Percentiles rank a stretch among this genome's conserved stretches.
phyloP scores from a whole-genome alignment of 75 land plant genomes.

The Selaginella tamariscina region DNA sequence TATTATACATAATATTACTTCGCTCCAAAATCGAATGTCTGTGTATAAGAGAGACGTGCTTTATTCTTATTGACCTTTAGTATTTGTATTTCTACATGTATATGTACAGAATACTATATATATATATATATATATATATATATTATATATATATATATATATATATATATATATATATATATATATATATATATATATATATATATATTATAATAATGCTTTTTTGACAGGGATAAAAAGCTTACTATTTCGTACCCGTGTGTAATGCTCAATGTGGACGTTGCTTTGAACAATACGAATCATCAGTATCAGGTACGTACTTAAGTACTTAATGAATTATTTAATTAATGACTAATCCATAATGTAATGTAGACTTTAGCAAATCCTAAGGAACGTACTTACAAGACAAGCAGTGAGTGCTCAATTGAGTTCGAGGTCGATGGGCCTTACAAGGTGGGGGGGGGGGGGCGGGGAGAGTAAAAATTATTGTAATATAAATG shows the following conservation, averaged over 20 bases:
- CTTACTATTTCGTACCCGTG: slow-evolving; percentile 94
- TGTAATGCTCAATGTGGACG: slow-evolving; percentile 99
- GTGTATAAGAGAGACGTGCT: too few relatives aligned
- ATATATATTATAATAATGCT: background rate
- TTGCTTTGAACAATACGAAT: slow-evolving; percentile 96
- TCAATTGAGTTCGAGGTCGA: slow-evolving; percentile 99
- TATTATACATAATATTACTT: too few relatives aligned
- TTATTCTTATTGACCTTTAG: too few relatives aligned
- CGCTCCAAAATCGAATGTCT: too few relatives aligned
- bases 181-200: too few relatives aligned
- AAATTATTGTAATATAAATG: background rate
- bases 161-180: too few relatives aligned
- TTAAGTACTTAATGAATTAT: background rate
- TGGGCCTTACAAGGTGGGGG: slow-evolving; percentile 93
- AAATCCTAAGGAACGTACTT: slow-evolving; percentile 57
- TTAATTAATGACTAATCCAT: background rate
- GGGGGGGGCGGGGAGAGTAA: background rate
- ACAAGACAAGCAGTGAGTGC: slow-evolving; percentile 87
- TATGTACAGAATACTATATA: too few relatives aligned
- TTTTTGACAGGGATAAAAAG: slow-evolving; percentile 58
- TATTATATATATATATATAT: too few relatives aligned
- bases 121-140: too few relatives aligned
- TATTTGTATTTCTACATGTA: too few relatives aligned
- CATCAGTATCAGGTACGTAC: slow-evolving; percentile 90
- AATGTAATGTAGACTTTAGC: slow-evolving; percentile 46